A percentile compares a stretch with the other conserved stretches of the same genome.
phyloP scores from a whole-genome alignment of 148 eudicot genomes.

The Linanthus parryae region DNA sequence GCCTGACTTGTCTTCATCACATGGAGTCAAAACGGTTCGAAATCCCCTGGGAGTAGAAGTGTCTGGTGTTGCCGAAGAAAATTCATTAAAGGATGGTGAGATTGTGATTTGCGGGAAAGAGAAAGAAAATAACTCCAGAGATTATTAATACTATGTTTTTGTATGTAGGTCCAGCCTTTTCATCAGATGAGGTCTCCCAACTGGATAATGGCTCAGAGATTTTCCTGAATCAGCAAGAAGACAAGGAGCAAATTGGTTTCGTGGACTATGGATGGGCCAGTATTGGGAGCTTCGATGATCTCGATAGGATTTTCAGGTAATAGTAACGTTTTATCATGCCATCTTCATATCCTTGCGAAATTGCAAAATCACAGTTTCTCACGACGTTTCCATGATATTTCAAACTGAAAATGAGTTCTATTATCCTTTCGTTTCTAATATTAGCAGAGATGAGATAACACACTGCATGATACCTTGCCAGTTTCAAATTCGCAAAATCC shows the following conservation, averaged over 20 bases:
- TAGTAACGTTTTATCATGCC: no score
- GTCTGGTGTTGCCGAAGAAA: constrained; percentile 14
- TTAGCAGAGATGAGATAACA: no score
- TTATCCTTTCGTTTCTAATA: no score
- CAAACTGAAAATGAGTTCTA: no score
- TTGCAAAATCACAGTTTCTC: no score
- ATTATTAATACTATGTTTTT: no score
- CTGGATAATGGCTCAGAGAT: constrained; percentile 28
- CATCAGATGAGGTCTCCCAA: constrained; percentile 31
- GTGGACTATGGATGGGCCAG: constrained; percentile 73
- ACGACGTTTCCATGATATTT: no score
- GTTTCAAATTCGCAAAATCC: no score
- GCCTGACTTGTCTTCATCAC: constrained; percentile 27
- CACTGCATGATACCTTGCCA: no score
- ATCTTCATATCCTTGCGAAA: no score
- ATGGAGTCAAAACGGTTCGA: constrained; percentile 28
- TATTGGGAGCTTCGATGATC: constrained; percentile 87
- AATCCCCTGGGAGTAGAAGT: constrained; percentile 32
- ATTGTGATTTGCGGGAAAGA: background rate
- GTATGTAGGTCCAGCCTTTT: no score
- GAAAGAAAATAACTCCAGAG: no score
- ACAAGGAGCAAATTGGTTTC: constrained; percentile 52
- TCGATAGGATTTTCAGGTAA: constrained; percentile 86
- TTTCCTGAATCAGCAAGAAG: constrained; percentile 38
- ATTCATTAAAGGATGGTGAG: constrained; percentile 13